Percentiles rank a stretch among this genome's conserved stretches.
Evolutionary conservation across 345 rosid genomes (phyloP).

Genomic region (Pugionium cornutum): DNA sequence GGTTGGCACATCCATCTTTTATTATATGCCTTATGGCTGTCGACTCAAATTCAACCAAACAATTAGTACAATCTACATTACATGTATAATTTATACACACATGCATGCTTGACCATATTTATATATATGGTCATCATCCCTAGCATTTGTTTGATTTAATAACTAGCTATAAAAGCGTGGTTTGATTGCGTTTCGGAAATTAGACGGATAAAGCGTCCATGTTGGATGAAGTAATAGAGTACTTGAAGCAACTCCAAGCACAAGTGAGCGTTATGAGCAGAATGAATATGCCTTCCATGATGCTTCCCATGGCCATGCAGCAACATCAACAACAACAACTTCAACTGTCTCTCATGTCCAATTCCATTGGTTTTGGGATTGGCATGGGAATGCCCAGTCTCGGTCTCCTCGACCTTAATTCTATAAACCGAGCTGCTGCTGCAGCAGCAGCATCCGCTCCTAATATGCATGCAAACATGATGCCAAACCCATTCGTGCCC

Average conservation of each 20-base stretch:
- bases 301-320: constrained; percentile 82
- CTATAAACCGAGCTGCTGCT: constrained; percentile 46
- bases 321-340: constrained; percentile 58
- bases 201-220: constrained; percentile 98
- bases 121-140: background rate
- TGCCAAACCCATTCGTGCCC: constrained; percentile 64
- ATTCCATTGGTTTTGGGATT: constrained; percentile 58
- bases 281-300: constrained; percentile 72
- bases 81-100: background rate
- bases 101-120: constrained; percentile 7
- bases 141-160: background rate
- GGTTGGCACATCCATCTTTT: constrained; percentile 18
- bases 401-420: constrained; percentile 38
- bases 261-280: constrained; percentile 82
- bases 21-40: constrained; percentile 32
- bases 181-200: constrained; percentile 6
- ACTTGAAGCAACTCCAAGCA: constrained; percentile 84
- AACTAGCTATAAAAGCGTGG: background rate
- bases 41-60: constrained; percentile 18
- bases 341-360: constrained; percentile 79
- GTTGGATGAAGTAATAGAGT: constrained; percentile 96
- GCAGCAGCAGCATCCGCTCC: constrained; percentile 36
- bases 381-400: constrained; percentile 65
- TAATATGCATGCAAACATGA: constrained; percentile 40
- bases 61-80: constrained; percentile 14